Evolutionary conservation across 306 rosid species (phyloP), one percentile per base, ranked within the genome.

Genomic region (Luffa acutangula): DNA sequence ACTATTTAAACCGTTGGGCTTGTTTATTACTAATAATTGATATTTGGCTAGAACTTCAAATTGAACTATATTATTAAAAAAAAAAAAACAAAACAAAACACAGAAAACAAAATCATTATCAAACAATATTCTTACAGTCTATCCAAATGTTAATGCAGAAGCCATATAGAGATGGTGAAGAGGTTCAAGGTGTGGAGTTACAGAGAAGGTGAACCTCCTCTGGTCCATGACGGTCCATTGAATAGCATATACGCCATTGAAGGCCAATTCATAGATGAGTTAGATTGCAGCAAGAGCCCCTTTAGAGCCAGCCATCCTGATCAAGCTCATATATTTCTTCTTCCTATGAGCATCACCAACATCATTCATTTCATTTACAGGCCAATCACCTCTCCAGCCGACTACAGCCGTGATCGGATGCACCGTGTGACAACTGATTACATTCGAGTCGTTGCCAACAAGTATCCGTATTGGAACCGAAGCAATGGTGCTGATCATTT

Each of bases 401-500:
- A 74, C 42, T 79, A 79, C 25, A 45, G 20, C 34, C 81, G 76
- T 33, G 52, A 83, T 85, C 81, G 67, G 33, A 42, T 42, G 76
- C 60, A 62, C 42, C 72, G 20, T 3, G 63, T 79, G 54, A 53
- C 59, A 0, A 48, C 48, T 52, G 93, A 91, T 64, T 91, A 85
- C 83, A 0, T 81, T 8, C 87, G 87, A 11, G 78, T 89, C 3
- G 77, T 89, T 9, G 85, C 89, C 37, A 34, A 80, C n/a, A 89
- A 78, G 54, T 82, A 85, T 58, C 87, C 87, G 49, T 83, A 74
- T 46, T 87, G 92, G 90, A 89, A 89, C 31, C 46, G 84, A 54
- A 87, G 87, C 86, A 48, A 60, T 4, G 92, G 90, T 4, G 88
- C 92, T 2, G 90, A 89, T 51, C 92, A 89, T 82, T 89, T 89